phyloP scores from a whole-genome alignment of 1,284 basidiomycete species.

The Chiua sp. region DNA sequence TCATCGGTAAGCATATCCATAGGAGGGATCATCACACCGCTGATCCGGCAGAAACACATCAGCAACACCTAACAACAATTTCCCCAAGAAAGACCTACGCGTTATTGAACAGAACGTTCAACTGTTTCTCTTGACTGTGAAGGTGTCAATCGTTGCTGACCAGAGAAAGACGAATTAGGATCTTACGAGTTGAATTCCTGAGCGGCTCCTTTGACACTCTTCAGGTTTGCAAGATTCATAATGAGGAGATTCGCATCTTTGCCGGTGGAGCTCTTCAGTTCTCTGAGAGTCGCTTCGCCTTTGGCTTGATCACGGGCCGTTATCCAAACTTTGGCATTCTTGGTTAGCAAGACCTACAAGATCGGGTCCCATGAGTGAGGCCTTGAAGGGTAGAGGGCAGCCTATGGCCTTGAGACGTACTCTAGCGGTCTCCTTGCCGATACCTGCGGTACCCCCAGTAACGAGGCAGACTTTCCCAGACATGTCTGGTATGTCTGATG shows the following conservation, averaged over 20 bases:
- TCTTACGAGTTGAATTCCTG: slow-evolving; percentile 47
- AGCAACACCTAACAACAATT: background rate
- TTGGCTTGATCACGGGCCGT: slow-evolving; percentile 57
- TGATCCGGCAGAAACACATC: slow-evolving; percentile 18
- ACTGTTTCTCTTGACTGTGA: slow-evolving; percentile 48
- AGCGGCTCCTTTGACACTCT: slow-evolving; percentile 54
- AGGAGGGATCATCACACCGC: slow-evolving; percentile 55
- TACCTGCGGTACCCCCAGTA: slow-evolving; percentile 45
- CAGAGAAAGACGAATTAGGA: background rate
- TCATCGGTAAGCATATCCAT: slow-evolving; percentile 53
- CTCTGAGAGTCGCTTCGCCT: slow-evolving; percentile 54
- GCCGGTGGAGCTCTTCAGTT: slow-evolving; percentile 50
- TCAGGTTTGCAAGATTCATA: slow-evolving; percentile 64
- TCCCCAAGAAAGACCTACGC: slow-evolving; percentile 40
- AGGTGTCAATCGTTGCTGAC: background rate
- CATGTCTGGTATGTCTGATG: slow-evolving; percentile 57
- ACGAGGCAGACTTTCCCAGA: slow-evolving; percentile 49
- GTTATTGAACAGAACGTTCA: slow-evolving; percentile 62
- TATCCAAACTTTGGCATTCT: slow-evolving; percentile 71
- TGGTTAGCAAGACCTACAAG: slow-evolving; percentile 49
- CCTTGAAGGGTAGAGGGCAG: background rate
- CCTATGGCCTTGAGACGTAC: slow-evolving; percentile 5
- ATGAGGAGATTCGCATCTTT: slow-evolving; percentile 58
- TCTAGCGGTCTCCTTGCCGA: slow-evolving; percentile 49
- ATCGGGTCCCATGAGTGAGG: background rate